Evolutionary conservation across 768 basidiomycete genomes (phyloP).

Genomic region (Tremella fuciformis): DNA sequence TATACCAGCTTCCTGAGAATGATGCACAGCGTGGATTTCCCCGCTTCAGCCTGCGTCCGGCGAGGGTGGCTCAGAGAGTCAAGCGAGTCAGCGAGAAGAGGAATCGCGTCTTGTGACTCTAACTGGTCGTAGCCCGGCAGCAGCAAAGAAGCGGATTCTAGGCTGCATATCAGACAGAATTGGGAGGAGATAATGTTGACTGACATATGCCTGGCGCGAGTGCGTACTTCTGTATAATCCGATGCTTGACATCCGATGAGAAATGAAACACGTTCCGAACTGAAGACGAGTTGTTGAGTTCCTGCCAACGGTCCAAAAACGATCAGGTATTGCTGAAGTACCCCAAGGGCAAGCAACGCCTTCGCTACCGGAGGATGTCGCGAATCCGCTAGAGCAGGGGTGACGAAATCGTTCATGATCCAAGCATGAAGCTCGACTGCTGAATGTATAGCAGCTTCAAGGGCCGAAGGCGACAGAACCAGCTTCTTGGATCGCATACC

Average conservation of each 20-base stretch:
- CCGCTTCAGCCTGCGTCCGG: conserved; percentile 50
- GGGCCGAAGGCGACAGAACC: neutral
- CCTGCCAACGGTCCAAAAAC: conserved; percentile 15
- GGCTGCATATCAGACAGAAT: conserved; percentile 16
- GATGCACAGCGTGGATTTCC: conserved; percentile 40
- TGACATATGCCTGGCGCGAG: conserved; percentile 40
- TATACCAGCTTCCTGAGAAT: conserved; percentile 33
- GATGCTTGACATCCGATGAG: conserved; percentile 44
- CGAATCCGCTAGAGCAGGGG: conserved; percentile 22
- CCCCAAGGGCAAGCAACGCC: conserved; percentile 24
- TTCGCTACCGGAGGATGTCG: conserved; percentile 29
- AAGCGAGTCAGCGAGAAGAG: conserved; percentile 31
- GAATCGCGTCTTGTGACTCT: conserved; percentile 12
- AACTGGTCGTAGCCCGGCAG: conserved; percentile 37
- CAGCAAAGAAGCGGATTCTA: conserved; percentile 30
- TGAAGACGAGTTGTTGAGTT: conserved; percentile 21
- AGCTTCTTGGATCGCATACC: neutral
- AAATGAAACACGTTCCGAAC: conserved; percentile 32
- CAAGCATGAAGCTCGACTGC: conserved; percentile 9
- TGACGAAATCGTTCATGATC: conserved; percentile 28
- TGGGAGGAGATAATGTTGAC: conserved; percentile 8
- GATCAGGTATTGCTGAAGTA: conserved; percentile 26
- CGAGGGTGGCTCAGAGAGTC: conserved; percentile 38
- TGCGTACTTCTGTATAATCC: conserved; percentile 47
- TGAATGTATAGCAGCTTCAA: neutral